These are phyloP conservation scores for Meira nashicola DNA, from an alignment of 1,284 basidiomycete genomes.

Conservation along the genomic window DNA sequence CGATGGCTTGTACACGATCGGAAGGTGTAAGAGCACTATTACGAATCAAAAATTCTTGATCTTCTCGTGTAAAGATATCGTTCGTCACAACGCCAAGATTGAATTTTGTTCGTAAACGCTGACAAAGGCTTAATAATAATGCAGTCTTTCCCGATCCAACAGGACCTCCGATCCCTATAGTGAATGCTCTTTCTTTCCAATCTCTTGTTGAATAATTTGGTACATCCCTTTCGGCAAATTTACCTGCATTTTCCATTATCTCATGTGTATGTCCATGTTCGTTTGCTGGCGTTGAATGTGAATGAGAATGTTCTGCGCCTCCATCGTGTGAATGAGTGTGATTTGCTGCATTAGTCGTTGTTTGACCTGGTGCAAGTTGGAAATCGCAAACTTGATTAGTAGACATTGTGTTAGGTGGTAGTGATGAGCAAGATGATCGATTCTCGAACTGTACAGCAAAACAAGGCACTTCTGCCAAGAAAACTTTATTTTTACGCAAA, in stretches of 20 bases:
- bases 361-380: constrained; percentile 1
- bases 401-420: background rate
- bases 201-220: constrained; percentile 79
- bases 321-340: constrained; percentile 20
- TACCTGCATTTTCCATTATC: constrained; percentile 60
- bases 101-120: constrained; percentile 71
- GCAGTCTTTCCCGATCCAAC: constrained; percentile 98
- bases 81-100: constrained; percentile 70
- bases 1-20: constrained; percentile 86
- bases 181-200: constrained; percentile 91
- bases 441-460: too few species aligned
- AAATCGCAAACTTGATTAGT: constrained; percentile 3
- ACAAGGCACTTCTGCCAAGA: too few species aligned
- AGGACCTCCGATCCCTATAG: constrained; percentile 59
- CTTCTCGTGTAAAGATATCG: constrained; percentile 60
- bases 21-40: constrained; percentile 75
- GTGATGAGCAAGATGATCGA: background rate
- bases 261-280: constrained; percentile 51
- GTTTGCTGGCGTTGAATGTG: constrained; percentile 17
- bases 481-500: too few species aligned
- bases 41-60: constrained; percentile 92
- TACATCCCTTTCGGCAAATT: constrained; percentile 84
- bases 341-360: background rate
- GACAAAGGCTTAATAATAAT: constrained; percentile 84
- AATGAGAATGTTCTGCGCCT: constrained; percentile 22